A percentile compares a stretch with the other conserved stretches of the same genome.
Evolutionary conservation across 148 eudicot species (phyloP).

Genomic region (Polygonum maritimum): DNA sequence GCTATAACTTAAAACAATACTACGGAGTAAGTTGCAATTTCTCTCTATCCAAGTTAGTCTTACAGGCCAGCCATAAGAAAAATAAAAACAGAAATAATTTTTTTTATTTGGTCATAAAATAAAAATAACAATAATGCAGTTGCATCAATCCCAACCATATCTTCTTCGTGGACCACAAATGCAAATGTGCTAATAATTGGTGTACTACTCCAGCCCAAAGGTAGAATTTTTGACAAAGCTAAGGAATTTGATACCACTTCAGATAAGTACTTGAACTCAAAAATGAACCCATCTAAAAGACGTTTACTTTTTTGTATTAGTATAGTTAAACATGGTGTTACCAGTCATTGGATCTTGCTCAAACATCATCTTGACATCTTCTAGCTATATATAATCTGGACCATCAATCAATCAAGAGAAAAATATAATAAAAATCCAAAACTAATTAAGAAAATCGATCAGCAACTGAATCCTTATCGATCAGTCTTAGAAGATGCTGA

Average conservation of each 20-base stretch:
- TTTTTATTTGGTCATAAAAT: neutral
- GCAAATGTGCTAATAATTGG: neutral
- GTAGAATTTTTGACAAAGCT: neutral
- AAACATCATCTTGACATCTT: neutral
- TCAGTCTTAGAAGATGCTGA: conserved; percentile 1
- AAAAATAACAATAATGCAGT: neutral
- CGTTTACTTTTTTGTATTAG: neutral
- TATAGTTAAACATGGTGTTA: neutral
- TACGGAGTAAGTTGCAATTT: too few relatives aligned
- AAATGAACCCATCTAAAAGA: neutral
- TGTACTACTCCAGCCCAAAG: neutral
- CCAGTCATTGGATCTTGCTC: neutral
- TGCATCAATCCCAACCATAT: neutral
- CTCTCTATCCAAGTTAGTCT: too few relatives aligned
- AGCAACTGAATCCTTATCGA: neutral
- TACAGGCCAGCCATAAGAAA: neutral
- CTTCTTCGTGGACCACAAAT: neutral
- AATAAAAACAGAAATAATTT: neutral
- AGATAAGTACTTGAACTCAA: neutral
- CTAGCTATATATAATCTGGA: neutral
- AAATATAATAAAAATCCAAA: neutral
- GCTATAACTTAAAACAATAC: neutral
- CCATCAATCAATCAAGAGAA: neutral
- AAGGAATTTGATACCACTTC: neutral
- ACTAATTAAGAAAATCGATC: neutral